Evolutionary conservation across 2,329 filamentous ascomycete species (phyloP).

Genomic region (Ceratocystis cacaofunesta): DNA sequence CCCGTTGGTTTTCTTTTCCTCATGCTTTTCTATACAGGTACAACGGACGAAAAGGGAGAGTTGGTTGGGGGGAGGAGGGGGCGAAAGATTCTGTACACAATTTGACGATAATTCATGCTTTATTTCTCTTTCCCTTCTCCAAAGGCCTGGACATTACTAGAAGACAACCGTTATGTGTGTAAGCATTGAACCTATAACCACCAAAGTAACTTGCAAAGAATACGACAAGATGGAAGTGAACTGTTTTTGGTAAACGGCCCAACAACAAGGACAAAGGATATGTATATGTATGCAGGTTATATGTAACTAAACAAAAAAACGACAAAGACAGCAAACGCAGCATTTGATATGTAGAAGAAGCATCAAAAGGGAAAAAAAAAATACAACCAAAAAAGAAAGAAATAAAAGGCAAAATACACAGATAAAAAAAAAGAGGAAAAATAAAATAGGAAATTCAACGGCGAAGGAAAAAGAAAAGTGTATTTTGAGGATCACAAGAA

Average conservation of each 20-base stretch:
- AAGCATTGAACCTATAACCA: not conserved
- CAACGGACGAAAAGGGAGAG: too few species aligned
- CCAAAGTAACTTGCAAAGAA: too few species aligned
- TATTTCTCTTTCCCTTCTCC: not conserved
- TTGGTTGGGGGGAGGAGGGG: too few species aligned
- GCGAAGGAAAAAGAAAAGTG: not conserved
- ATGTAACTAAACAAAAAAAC: not conserved
- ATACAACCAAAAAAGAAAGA: not conserved
- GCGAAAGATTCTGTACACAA: not conserved
- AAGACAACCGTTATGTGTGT: not conserved
- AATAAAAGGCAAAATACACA: not conserved
- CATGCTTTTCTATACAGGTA: not conserved
- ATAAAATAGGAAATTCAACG: not conserved
- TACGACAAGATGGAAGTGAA: not conserved
- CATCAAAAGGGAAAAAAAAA: conserved; percentile 1
- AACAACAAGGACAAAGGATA: not conserved
- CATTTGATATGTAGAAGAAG: not conserved
- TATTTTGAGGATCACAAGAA: not conserved
- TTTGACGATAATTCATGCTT: not conserved
- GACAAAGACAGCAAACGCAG: not conserved
- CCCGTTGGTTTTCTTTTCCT: not conserved
- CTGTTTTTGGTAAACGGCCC: not conserved
- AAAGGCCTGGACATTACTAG: not conserved
- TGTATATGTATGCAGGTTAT: conserved; percentile 4
- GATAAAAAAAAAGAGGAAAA: not conserved